Base-by-base conservation (phyloP, 306 rosid species). In the Leucaena leucocephala region DNA sequence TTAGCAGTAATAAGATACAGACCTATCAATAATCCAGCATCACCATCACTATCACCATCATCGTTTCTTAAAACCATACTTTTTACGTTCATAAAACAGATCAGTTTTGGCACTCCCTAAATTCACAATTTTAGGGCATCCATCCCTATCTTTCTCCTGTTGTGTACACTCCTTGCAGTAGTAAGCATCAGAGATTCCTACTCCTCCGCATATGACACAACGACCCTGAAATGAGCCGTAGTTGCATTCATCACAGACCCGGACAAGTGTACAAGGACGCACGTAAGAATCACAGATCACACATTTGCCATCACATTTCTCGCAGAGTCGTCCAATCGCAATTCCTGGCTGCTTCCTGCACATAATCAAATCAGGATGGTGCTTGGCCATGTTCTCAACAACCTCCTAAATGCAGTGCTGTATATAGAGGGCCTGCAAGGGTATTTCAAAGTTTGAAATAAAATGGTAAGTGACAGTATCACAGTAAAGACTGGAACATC, bases 101-200 rank as follows among this genome's bases (percentile, higher is more conserved):
- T 94, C 93, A 5, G 93, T 92, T 85, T 94, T 92, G 66, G 93
- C 97, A 83, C 95, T 91, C 14, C 97, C 98, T 49, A 94, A 78
- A 76, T 94, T 92, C 59, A 92, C 97, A 70, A 94, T 94, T 85
- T 94, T 94, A n/a, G 97, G 97, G 52, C 98, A 94, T 58, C 97
- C 98, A 81, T 91, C 97, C 77, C 97, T 88, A 19, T 94, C 97
- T 87, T 91, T 94, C 89, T 91, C 97, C 84, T 91, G 97, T 80
- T 94, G 98, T 3, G 97, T 94, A 79, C 98, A 94, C 92, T 94
- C 98, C 84, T 92, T 91, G 86, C 98, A 91, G 79, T 91, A 94
- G 89, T 91, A 94, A 38, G 97, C 95, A 83, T 94, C 95, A 4
- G 97, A 94, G 45, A 94, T 94, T 66, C 97, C 97, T 12, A 91